Percentiles rank a stretch among this genome's conserved stretches.
phyloP scores from a whole-genome alignment of 805 yeast species.

The Sugiyamaella americana region DNA sequence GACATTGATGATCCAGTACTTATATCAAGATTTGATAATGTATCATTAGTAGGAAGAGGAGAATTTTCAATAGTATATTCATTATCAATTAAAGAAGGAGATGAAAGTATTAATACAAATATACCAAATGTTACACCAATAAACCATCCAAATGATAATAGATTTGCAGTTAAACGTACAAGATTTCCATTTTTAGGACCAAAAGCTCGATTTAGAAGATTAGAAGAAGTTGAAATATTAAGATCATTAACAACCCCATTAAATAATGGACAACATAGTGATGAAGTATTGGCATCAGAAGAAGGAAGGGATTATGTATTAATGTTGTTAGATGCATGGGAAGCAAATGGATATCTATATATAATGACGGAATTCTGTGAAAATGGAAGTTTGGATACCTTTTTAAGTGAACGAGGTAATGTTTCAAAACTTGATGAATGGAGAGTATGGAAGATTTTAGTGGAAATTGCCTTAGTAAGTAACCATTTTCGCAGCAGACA shows the following conservation, averaged over 20 bases:
- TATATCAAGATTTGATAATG: constrained; percentile 51
- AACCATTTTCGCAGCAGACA: not conserved
- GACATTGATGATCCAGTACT: constrained; percentile 29
- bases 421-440: constrained; percentile 84
- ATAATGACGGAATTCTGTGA: constrained; percentile 95
- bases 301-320: constrained; percentile 76
- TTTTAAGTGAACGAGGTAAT: constrained; percentile 69
- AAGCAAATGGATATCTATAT: constrained; percentile 60
- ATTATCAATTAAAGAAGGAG: constrained; percentile 40
- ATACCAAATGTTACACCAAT: constrained; percentile 10
- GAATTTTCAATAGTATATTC: constrained; percentile 87
- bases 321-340: constrained; percentile 82
- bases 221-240: constrained; percentile 69
- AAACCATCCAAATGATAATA: constrained; percentile 26
- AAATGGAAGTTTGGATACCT: constrained; percentile 82
- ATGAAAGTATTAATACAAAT: constrained; percentile 3
- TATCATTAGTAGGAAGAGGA: constrained; percentile 70
- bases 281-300: constrained; percentile 30
- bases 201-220: constrained; percentile 52
- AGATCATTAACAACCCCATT: constrained; percentile 23
- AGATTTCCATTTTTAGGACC: constrained; percentile 58
- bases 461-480: constrained; percentile 54
- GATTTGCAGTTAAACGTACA: constrained; percentile 84
- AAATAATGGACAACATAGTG: constrained; percentile 3
- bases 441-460: constrained; percentile 94